Base-by-base conservation (phyloP, 768 basidiomycete species). In the Mycena floridula region DNA sequence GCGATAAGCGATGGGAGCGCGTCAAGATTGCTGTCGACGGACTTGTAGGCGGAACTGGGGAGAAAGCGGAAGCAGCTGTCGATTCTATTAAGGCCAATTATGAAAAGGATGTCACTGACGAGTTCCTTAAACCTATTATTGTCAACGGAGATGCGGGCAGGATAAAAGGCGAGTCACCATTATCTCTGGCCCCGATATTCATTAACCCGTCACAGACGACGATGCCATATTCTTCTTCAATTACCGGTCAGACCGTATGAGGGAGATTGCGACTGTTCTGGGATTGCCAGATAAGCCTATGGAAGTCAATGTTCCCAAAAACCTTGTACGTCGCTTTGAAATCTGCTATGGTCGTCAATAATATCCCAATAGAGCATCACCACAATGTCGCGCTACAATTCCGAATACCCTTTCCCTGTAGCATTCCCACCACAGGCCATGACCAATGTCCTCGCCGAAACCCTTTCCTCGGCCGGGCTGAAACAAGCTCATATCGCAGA, bases 201-300 rank as follows among this genome's bases (percentile, higher is more conserved):
- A 23, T 20, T 12, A 27, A 18, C 25, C 40, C 13, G 39, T 35
- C 26, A 7, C 51, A 90, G 90, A 91, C 46, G 74, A 70, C 32
- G 93, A 96, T 63, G 94, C 92, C 0, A 59, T 97, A 4, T 96
- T 95, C 77, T 82, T 89, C 69, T 97, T 95, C 82, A 97, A 97
- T 71, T 96, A 97, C 65, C 85, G 93, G 49, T 94, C 93, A 1
- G 93, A 97, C 62, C 84, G 93, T 43, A 90, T 97, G 87, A 81
- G 93, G 39, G 93, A 97, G 66, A 84, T 96, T 49, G 74, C 69
- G 15, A 67, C 76, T 23, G 79, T 97, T 7, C 76, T 96, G 43
- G 93, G 92, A 16, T 62, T 82, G 4, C 79, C 81, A 3, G 82
- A 89, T 52, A 90, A 88, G 62, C 89, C 90, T 1, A 77, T 92